Base-by-base conservation (phyloP, 768 basidiomycete species). In the Lactifluus rugatus region DNA sequence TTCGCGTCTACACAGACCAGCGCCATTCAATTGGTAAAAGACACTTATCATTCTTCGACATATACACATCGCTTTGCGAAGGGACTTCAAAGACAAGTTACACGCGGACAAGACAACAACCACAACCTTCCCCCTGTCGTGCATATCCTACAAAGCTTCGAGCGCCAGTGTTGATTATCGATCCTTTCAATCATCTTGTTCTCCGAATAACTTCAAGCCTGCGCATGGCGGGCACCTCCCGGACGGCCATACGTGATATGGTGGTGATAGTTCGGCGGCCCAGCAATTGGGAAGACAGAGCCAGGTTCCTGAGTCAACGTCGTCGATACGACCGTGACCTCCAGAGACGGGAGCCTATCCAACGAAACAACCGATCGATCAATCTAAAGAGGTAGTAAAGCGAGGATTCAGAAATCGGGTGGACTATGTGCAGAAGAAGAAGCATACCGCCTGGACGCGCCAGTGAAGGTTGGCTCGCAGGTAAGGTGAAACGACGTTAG, bases 391-490 rank as follows among this genome's bases (percentile, higher is more conserved):
- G 2, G 7, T 26, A 23, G 34, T 7, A 45, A 26, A 36, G 49
- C 32, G 5, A 54, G 34, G 8, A 19, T n/a, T 19, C 16, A 34
- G 9, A 41, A 25, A 31, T 21, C 16, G 5, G n/a, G 14, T 16
- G 5, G 4, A 28, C 13, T 36, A 28, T 34, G 14, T 11, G 31
- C 4, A 48, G 17, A n/a, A 21, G n/a, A 37, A 23, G 14, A n/a
- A 21, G 7, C 55, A 3, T 50, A 56, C 55, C 16, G 10, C 14
- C 31, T 56, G 55, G 9, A 76, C 68, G 49, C 73, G 71, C 75
- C 75, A 77, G 32, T 74, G 67, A 3, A 78, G 66, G 14, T 71
- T 65, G 11, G 72, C 57, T 31, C 65, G 68, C 45, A 78, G 67
- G 62, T 75, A 78, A 26, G 75, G 73, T 5, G 64, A 66, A 26